Evolutionary conservation across 179 eudicot species (phyloP), one percentile per base, ranked within the genome.

Genomic region (Spinacia oleracea): DNA sequence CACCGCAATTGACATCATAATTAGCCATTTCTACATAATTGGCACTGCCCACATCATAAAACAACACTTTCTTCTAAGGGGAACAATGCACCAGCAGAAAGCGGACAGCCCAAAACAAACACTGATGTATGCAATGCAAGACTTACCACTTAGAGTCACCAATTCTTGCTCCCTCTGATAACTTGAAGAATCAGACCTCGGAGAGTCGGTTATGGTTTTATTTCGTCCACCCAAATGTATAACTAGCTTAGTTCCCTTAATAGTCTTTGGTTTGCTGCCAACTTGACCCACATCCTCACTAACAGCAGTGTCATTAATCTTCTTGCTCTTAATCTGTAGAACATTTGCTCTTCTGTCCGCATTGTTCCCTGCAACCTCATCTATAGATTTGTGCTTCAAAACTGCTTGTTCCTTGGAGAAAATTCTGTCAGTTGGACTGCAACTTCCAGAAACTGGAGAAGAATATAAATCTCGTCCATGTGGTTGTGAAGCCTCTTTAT

Each of bases 191-290:
- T 91, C 94, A 71, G 94, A 88, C 81, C 77, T 90, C n/a, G 96
- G 93, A 82, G 97, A 87, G 73, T 81, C 79, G 69, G 88, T 77
- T 63, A 84, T 74, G 65, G 87, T 88, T 85, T 81, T 89, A 83
- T 85, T 89, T 48, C 94, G 85, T n/a, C 88, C 89, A 34, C 98
- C 98, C 79, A 96, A 84, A 85, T 95, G 98, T 88, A 95, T 95
- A 75, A 93, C 97, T 69, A 96, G 88, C 85, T 93, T 96, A 34
- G 92, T 86, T 46, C 97, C 97, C 84, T 90, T 91, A 55, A 89
- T 63, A 43, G 81, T 72, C 82, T 85, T 88, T 3, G 89, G 84
- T 78, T 84, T 88, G 80, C 82, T 85, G 77, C 76, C 81, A 69
- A 81, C 82, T 70, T 81, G 89, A 43, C 83, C 90, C 70, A 55